Percentiles rank a stretch among this genome's conserved stretches.
phyloP scores from a whole-genome alignment of 1,139 yeast genomes.

The Lodderomyces margitis region DNA sequence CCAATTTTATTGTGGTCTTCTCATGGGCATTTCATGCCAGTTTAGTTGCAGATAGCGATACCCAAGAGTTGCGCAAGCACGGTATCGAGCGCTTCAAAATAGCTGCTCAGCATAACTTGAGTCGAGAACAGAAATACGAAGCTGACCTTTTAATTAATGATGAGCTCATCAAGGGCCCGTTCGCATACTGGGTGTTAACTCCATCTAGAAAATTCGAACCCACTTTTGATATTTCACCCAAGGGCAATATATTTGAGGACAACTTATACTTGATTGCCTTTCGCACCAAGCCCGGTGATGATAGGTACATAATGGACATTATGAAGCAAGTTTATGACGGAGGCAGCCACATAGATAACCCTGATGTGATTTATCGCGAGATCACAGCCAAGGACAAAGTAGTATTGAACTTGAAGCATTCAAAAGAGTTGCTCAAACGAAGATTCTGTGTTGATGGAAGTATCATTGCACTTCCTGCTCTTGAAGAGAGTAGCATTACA shows the following conservation, averaged over 20 bases:
- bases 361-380: conserved; percentile 42
- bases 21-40: conserved; percentile 90
- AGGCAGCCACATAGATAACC: conserved; percentile 52
- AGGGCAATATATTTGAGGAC: conserved; percentile 51
- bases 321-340: conserved; percentile 59
- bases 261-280: conserved; percentile 57
- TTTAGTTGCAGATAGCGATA: conserved; percentile 75
- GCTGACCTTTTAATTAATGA: conserved; percentile 32
- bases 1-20: conserved; percentile 59
- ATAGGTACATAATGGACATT: conserved; percentile 47
- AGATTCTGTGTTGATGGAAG: conserved; percentile 59
- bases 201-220: conserved; percentile 66
- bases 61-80: conserved; percentile 58
- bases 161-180: conserved; percentile 33
- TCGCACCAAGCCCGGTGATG: conserved; percentile 29
- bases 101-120: conserved; percentile 61
- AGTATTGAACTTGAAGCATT: conserved; percentile 22
- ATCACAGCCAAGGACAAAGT: conserved; percentile 26
- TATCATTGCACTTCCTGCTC: conserved; percentile 31
- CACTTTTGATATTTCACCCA: conserved; percentile 71
- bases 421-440: conserved; percentile 21
- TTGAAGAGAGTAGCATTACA: conserved; percentile 17
- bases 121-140: conserved; percentile 46
- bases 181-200: conserved; percentile 67
- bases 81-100: conserved; percentile 67